Evolutionary conservation across 257 asterid genomes (phyloP).

Genomic region (Buddleja alternifolia): DNA sequence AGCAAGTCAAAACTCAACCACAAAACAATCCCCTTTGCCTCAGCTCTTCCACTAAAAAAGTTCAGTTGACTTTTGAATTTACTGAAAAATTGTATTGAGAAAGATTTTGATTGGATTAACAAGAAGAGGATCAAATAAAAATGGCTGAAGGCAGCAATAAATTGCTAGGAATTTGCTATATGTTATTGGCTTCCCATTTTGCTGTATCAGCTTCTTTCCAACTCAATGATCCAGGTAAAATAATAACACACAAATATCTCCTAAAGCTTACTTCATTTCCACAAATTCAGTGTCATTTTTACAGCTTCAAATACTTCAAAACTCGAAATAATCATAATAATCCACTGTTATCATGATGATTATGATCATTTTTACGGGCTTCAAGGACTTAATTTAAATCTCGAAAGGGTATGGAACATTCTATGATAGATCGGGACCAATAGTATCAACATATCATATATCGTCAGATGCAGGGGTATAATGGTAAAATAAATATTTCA

Average conservation of each 20-base stretch:
- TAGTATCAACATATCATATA: no score
- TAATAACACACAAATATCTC: not conserved
- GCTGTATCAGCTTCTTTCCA: constrained; percentile 46
- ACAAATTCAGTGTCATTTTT: no score
- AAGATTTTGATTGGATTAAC: no score
- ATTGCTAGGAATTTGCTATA: constrained; percentile 23
- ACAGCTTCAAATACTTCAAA: no score
- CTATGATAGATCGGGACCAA: no score
- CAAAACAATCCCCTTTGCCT: not conserved
- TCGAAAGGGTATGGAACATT: no score
- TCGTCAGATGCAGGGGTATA: no score
- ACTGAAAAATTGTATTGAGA: not conserved
- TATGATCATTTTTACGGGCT: no score
- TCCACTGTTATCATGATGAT: no score
- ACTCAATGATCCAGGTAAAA: constrained; percentile 46
- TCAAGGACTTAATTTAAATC: no score
- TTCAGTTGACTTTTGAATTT: not conserved
- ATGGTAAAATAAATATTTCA: no score
- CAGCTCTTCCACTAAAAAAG: not conserved
- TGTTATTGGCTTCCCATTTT: constrained; percentile 45
- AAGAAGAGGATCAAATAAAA: not conserved
- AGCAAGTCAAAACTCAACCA: constrained; percentile 18
- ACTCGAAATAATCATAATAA: no score
- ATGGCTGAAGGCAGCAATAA: constrained; percentile 29
- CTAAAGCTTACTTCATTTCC: not conserved